Percentiles rank a stretch among this genome's conserved stretches.
Conservation (phyloP, 176 grass and related monocot species). For the Eragrostis nindensis region DNA sequence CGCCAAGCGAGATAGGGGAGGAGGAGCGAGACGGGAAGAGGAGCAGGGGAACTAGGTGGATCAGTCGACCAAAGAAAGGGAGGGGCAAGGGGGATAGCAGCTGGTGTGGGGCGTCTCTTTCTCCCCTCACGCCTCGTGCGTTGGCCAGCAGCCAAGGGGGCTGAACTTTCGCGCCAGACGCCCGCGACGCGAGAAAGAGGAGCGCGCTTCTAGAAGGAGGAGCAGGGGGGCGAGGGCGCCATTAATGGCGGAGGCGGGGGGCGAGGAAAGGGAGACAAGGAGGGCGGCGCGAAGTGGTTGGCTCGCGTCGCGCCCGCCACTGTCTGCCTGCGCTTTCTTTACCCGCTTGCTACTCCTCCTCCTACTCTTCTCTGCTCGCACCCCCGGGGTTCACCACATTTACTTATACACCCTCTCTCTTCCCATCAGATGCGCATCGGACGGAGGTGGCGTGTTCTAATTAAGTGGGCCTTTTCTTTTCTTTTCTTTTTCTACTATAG, state of each 20-base stretch:
- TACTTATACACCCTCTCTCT: neutral
- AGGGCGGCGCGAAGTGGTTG: neutral
- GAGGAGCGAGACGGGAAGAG: too few relatives aligned
- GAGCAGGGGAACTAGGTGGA: too few relatives aligned
- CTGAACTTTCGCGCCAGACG: neutral
- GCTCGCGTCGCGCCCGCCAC: neutral
- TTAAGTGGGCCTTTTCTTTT: neutral
- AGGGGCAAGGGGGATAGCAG: neutral
- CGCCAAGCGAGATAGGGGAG: too few relatives aligned
- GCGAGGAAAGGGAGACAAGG: neutral
- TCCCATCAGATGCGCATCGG: too few relatives aligned
- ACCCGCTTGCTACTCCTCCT: too few relatives aligned
- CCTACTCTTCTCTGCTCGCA: neutral
- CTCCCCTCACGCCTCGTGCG: slow-evolving; percentile 30
- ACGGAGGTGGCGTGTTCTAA: neutral
- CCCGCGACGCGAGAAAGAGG: neutral
- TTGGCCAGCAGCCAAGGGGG: neutral
- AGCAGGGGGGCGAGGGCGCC: neutral
- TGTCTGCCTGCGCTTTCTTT: neutral
- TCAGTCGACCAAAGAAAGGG: neutral
- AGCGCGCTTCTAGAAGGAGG: slow-evolving; percentile 7
- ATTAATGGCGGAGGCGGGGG: slow-evolving; percentile 47
- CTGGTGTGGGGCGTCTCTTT: neutral
- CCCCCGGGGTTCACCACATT: neutral
- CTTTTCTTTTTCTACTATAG: neutral